Evolutionary conservation across 192 early-diverging fungal species (phyloP).

Genomic region (Coemansia sp.): DNA sequence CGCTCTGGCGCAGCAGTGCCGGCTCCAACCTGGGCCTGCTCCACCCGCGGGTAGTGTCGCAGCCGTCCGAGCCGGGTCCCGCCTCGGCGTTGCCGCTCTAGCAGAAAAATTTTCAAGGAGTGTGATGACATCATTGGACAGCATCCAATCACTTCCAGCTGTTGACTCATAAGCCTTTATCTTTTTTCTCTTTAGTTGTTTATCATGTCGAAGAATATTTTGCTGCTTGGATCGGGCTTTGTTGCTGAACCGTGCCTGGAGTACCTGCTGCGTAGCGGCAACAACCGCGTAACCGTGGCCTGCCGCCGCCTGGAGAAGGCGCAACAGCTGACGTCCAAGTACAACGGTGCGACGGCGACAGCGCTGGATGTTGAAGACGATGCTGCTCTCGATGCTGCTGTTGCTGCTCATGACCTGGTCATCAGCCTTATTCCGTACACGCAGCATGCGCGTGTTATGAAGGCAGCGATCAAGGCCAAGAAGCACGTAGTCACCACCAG

Average conservation of each 20-base stretch:
- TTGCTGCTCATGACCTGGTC: slow-evolving; percentile 84
- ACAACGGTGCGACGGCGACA: slow-evolving; percentile 59
- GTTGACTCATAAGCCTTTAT: neutral
- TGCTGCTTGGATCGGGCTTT: slow-evolving; percentile 95
- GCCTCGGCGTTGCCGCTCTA: neutral
- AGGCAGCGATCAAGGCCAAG: slow-evolving; percentile 84
- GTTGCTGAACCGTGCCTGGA: slow-evolving; percentile 94
- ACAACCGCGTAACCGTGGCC: slow-evolving; percentile 90
- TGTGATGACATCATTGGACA: no score
- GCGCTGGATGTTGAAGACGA: slow-evolving; percentile 81
- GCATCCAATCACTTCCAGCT: no score
- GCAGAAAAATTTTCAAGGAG: neutral
- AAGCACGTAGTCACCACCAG: slow-evolving; percentile 95
- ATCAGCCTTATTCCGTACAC: slow-evolving; percentile 93
- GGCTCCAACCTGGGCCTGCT: slow-evolving; percentile 3
- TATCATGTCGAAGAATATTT: slow-evolving; percentile 64
- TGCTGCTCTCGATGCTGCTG: slow-evolving; percentile 64
- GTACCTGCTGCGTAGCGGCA: slow-evolving; percentile 84
- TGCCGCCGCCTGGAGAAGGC: slow-evolving; percentile 75
- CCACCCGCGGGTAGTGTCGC: slow-evolving; percentile 20
- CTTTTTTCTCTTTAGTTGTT: slow-evolving; percentile 4
- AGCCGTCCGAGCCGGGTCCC: slow-evolving; percentile 6
- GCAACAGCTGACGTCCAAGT: slow-evolving; percentile 63
- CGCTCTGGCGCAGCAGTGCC: slow-evolving; percentile 18
- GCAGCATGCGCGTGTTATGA: slow-evolving; percentile 84